These are phyloP conservation scores for Chaetomium tenue DNA, from an alignment of 495 filamentous ascomycete species.

Conservation along the genomic window DNA sequence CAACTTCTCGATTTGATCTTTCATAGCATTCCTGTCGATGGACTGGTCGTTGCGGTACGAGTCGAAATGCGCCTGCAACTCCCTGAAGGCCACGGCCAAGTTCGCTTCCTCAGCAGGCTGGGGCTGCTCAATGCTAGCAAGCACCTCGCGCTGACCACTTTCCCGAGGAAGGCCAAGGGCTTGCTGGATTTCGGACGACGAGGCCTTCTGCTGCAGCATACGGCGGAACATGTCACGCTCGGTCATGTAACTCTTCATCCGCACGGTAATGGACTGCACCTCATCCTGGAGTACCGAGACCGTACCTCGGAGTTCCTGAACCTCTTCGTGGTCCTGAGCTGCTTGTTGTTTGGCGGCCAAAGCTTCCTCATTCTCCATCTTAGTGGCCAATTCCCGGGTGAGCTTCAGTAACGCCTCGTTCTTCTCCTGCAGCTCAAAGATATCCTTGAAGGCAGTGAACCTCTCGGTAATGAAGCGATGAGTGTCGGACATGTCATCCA, in stretches of 20 bases:
- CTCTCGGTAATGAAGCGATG: constrained; percentile 82
- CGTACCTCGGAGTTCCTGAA: constrained; percentile 66
- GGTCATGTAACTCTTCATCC: constrained; percentile 86
- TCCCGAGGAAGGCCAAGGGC: constrained; percentile 65
- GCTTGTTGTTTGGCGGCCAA: constrained; percentile 64
- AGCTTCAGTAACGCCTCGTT: constrained; percentile 79
- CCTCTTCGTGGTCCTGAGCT: constrained; percentile 69
- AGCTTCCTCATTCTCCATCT: constrained; percentile 90
- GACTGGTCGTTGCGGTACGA: constrained; percentile 80
- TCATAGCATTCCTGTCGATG: constrained; percentile 73
- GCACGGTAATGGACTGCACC: constrained; percentile 69
- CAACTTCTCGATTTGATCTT: constrained; percentile 80
- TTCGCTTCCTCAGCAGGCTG: constrained; percentile 44
- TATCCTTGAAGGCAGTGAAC: constrained; percentile 76
- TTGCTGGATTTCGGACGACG: constrained; percentile 58
- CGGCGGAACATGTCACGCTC: constrained; percentile 97
- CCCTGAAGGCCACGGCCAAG: constrained; percentile 58
- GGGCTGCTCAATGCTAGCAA: constrained; percentile 53
- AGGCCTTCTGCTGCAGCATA: constrained; percentile 72
- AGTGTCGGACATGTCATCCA: constrained; percentile 73
- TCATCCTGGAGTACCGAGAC: constrained; percentile 63
- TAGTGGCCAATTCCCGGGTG: constrained; percentile 75
- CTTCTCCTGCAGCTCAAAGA: constrained; percentile 82
- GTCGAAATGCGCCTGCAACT: constrained; percentile 88
- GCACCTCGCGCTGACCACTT: constrained; percentile 44